phyloP scores from a whole-genome alignment of 1,139 yeast species.

The Hyphopichia pseudoburtonii region DNA sequence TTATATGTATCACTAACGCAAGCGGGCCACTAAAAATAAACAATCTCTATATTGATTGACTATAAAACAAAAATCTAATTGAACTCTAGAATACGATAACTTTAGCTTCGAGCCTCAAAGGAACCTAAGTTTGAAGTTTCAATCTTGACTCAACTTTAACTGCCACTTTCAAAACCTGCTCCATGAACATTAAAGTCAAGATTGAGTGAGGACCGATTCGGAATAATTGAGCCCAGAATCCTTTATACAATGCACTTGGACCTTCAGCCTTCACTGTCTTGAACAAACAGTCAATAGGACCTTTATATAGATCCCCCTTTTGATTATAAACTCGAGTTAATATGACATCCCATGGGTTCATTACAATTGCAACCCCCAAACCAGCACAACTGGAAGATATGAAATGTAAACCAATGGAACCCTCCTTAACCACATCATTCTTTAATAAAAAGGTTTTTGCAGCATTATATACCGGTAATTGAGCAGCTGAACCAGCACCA shows the following conservation, averaged over 20 bases:
- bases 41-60: too few species aligned
- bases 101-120: too few species aligned
- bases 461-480: slow-evolving; percentile 86
- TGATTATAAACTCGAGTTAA: slow-evolving; percentile 94
- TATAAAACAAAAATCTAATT: neutral
- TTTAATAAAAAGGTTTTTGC: slow-evolving; percentile 60
- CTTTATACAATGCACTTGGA: slow-evolving; percentile 84
- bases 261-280: slow-evolving; percentile 87
- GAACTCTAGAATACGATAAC: neutral
- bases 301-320: slow-evolving; percentile 80
- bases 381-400: slow-evolving; percentile 80
- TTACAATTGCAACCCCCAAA: slow-evolving; percentile 86
- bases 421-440: slow-evolving; percentile 50
- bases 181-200: slow-evolving; percentile 89
- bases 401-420: slow-evolving; percentile 73
- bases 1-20: too few species aligned
- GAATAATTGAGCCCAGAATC: slow-evolving; percentile 87
- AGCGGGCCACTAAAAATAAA: too few species aligned
- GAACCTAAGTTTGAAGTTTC: slow-evolving; percentile 10
- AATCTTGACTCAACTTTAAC: slow-evolving; percentile 38
- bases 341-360: slow-evolving; percentile 97
- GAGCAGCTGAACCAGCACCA: slow-evolving; percentile 95
- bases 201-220: slow-evolving; percentile 96
- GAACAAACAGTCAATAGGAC: slow-evolving; percentile 83
- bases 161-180: slow-evolving; percentile 77